Evolutionary conservation across 495 filamentous ascomycete genomes (phyloP).

Genomic region (Chaetomium fimeti): DNA sequence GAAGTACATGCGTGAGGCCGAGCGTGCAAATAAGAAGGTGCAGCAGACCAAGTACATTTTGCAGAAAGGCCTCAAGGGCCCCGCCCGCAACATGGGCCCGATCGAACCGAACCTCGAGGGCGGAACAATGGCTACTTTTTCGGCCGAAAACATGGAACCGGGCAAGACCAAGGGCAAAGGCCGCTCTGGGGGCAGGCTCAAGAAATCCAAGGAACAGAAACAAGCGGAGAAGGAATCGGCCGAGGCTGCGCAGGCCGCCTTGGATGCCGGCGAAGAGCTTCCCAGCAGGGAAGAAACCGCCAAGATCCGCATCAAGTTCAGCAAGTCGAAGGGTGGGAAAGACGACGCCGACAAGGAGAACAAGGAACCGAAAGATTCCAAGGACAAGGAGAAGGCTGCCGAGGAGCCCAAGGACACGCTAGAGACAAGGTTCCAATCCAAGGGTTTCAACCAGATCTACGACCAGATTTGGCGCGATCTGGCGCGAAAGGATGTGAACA

Average conservation of each 20-base stretch:
- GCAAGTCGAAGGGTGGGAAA: slow-evolving; percentile 38
- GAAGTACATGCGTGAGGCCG: slow-evolving; percentile 74
- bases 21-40: slow-evolving; percentile 83
- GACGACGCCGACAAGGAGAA: slow-evolving; percentile 44
- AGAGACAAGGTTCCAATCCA: slow-evolving; percentile 69
- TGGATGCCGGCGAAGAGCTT: slow-evolving; percentile 78
- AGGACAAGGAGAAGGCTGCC: slow-evolving; percentile 64
- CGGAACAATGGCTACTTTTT: slow-evolving; percentile 83
- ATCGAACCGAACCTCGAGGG: slow-evolving; percentile 82
- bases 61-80: slow-evolving; percentile 77
- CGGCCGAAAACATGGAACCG: slow-evolving; percentile 59
- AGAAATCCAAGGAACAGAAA: slow-evolving; percentile 96
- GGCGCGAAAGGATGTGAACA: slow-evolving; percentile 87
- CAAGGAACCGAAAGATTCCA: slow-evolving; percentile 50
- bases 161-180: slow-evolving; percentile 65
- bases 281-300: slow-evolving; percentile 67
- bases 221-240: slow-evolving; percentile 92
- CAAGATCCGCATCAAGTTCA: slow-evolving; percentile 58
- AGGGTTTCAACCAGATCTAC: slow-evolving; percentile 94
- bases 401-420: slow-evolving; percentile 51
- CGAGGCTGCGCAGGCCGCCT: slow-evolving; percentile 79
- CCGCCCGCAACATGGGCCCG: slow-evolving; percentile 73
- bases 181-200: slow-evolving; percentile 64
- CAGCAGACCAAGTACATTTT: slow-evolving; percentile 78
- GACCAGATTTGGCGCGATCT: slow-evolving; percentile 98